Conservation (phyloP, 768 basidiomycete species). For the Lactarius sanguifluus region DNA sequence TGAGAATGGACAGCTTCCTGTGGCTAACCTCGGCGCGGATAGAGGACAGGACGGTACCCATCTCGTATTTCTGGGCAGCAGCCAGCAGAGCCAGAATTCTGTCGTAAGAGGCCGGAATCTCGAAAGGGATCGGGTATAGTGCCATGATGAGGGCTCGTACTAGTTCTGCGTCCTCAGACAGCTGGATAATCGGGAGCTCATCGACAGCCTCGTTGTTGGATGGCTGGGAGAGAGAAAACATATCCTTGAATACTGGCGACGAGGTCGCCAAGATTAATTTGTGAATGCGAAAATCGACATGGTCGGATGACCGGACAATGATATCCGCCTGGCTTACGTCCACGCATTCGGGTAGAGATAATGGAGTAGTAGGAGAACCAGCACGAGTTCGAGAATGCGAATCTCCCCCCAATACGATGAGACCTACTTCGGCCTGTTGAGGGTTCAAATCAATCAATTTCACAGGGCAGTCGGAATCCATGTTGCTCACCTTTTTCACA, state of each 20-base stretch:
- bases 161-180: conserved; percentile 2
- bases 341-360: background rate
- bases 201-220: background rate
- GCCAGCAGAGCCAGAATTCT: background rate
- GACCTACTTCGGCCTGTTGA: background rate
- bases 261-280: conserved; percentile 44
- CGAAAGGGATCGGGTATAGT: background rate
- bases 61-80: conserved; percentile 10
- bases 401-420: background rate
- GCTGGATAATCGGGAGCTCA: background rate
- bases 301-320: conserved; percentile 44
- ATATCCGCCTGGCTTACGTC: conserved; percentile 37
- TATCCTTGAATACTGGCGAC: conserved; percentile 41
- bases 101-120: background rate
- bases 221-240: conserved; percentile 12
- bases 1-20: background rate
- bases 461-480: background rate
- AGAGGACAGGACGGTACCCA: background rate
- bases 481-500: background rate
- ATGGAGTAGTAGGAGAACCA: background rate
- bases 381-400: background rate
- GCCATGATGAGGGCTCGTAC: conserved; percentile 1
- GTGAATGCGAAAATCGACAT: conserved; percentile 46
- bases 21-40: conserved; percentile 2
- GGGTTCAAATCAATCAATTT: background rate